These are phyloP conservation scores for Aspergillus aculeatinus DNA, from an alignment of 2,329 filamentous ascomycete species.

Conservation along the genomic window DNA sequence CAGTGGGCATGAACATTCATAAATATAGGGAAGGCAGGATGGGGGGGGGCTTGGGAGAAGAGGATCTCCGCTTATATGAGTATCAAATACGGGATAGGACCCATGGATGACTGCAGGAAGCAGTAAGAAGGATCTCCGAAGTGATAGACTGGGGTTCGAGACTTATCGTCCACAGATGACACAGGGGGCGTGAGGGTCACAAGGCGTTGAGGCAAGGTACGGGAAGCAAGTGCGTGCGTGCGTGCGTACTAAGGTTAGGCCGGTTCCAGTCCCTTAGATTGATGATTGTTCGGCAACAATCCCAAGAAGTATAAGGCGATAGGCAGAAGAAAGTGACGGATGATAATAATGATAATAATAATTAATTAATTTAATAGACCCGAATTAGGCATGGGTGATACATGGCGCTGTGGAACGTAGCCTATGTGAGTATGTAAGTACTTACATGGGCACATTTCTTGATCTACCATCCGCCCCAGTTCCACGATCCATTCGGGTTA, in stretches of 20 bases:
- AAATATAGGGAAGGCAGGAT: slow-evolving; percentile 9
- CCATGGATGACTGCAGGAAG: slow-evolving; percentile 24
- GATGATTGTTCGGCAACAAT: slow-evolving; percentile 2
- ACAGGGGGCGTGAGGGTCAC: slow-evolving; percentile 23
- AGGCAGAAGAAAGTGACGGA: slow-evolving; percentile 4
- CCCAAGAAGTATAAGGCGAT: neutral
- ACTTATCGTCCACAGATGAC: slow-evolving; percentile 22
- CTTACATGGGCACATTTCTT: slow-evolving; percentile 21
- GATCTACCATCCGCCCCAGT: slow-evolving; percentile 38
- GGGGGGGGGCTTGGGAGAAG: neutral
- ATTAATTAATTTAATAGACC: slow-evolving; percentile 6
- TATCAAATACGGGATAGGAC: slow-evolving; percentile 18
- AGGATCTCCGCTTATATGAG: slow-evolving; percentile 18
- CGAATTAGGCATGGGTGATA: slow-evolving; percentile 6
- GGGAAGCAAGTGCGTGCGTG: slow-evolving; percentile 6
- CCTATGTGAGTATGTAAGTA: slow-evolving; percentile 4
- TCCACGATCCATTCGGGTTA: slow-evolving; percentile 33
- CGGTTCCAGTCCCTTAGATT: slow-evolving; percentile 12
- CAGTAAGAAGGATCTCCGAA: slow-evolving; percentile 21
- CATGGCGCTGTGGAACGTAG: slow-evolving; percentile 8
- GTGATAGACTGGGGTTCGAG: slow-evolving; percentile 17
- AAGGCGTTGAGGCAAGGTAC: slow-evolving; percentile 25
- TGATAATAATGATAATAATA: slow-evolving; percentile 6
- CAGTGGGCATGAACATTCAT: slow-evolving; percentile 13
- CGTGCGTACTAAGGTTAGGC: neutral